Percentiles rank a stretch among this genome's conserved stretches.
These are phyloP conservation scores for Pythium graminicola DNA, from an alignment of 352 stramenopile genomes.

Conservation along the genomic window DNA sequence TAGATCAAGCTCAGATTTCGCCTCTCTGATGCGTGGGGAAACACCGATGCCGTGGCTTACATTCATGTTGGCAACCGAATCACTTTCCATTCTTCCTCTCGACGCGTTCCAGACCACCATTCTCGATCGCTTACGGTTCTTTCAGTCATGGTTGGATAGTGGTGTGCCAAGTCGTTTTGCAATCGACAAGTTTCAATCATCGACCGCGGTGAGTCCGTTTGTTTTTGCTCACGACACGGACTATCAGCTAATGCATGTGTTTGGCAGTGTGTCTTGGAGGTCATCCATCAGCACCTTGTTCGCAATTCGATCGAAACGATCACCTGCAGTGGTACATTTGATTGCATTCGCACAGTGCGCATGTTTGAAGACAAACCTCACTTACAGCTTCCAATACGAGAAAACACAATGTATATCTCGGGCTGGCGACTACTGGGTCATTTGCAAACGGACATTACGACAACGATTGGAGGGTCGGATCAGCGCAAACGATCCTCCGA, in stretches of 20 bases:
- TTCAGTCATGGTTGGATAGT: constrained; percentile 30
- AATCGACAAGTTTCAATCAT: constrained; percentile 39
- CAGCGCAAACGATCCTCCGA: constrained; percentile 8
- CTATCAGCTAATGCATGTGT: background rate
- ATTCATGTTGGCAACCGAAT: background rate
- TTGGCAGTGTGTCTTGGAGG: constrained; percentile 36
- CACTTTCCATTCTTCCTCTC: constrained; percentile 7
- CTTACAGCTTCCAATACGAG: constrained; percentile 1
- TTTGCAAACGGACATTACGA: constrained; percentile 17
- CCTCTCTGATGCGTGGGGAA: constrained; percentile 1
- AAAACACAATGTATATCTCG: constrained; percentile 15
- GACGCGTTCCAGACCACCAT: constrained; percentile 33
- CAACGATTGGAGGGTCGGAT: background rate
- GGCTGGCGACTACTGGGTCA: constrained; percentile 15
- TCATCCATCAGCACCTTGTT: constrained; percentile 52
- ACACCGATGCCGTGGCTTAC: background rate
- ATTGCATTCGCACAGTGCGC: constrained; percentile 34
- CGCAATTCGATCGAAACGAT: constrained; percentile 34
- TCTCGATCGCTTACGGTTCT: constrained; percentile 30
- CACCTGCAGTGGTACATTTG: constrained; percentile 21
- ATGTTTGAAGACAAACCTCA: constrained; percentile 35
- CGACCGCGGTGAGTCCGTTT: constrained; percentile 5
- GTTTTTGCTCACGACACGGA: background rate
- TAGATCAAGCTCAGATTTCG: background rate
- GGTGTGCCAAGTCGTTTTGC: constrained; percentile 23